Conservation (phyloP, 805 yeast species). For the Candida taoyuanica region DNA sequence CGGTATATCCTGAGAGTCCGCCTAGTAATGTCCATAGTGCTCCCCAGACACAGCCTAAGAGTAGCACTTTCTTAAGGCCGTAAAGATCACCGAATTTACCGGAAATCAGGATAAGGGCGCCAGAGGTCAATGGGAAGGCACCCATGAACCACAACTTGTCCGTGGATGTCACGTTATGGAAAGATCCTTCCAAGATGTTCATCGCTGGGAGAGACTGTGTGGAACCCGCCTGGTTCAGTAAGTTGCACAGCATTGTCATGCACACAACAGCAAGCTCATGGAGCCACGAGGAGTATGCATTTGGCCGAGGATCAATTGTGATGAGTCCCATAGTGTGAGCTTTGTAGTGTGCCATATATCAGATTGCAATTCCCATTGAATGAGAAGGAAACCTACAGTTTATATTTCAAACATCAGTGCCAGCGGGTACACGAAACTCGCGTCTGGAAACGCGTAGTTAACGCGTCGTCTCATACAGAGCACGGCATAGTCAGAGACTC, state of each 20-base stretch:
- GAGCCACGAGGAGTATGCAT: slow-evolving; percentile 1
- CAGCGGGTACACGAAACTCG: no score
- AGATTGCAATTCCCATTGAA: no score
- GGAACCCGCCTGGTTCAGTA: slow-evolving; percentile 36
- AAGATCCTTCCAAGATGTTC: slow-evolving; percentile 30
- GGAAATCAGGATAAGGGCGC: slow-evolving; percentile 63
- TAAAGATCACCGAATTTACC: slow-evolving; percentile 72
- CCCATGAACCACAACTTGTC: slow-evolving; percentile 64
- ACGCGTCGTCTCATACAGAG: no score
- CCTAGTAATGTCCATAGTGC: slow-evolving; percentile 54
- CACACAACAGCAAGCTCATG: slow-evolving; percentile 27
- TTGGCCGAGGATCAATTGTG: slow-evolving; percentile 11
- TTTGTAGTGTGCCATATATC: no score
- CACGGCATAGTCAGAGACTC: no score
- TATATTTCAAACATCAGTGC: no score
- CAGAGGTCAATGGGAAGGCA: slow-evolving; percentile 64
- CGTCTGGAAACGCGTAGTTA: no score
- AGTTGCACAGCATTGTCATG: slow-evolving; percentile 22
- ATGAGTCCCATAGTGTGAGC: neutral
- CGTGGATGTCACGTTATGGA: slow-evolving; percentile 25
- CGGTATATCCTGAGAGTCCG: slow-evolving; percentile 51
- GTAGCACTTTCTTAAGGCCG: slow-evolving; percentile 53
- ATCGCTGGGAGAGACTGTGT: slow-evolving; percentile 35
- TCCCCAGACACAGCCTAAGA: slow-evolving; percentile 53
- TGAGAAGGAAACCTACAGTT: no score